phyloP scores from a whole-genome alignment of 2,329 filamentous ascomycete species.

The Fusarium gaditjirri region DNA sequence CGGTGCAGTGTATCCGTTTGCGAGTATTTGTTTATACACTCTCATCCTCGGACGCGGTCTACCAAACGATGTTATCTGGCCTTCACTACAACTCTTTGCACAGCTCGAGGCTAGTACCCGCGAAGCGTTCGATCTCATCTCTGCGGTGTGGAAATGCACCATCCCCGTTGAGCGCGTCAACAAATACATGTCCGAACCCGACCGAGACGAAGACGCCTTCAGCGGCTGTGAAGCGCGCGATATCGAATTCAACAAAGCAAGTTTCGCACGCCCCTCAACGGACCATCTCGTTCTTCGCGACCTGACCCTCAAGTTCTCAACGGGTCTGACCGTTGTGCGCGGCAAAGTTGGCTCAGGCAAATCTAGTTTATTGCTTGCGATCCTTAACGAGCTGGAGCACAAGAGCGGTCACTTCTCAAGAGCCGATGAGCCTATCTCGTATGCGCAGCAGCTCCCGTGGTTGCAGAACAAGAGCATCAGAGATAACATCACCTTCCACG shows the following conservation, averaged over 20 bases:
- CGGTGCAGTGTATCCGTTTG: conserved; percentile 80
- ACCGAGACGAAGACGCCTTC: conserved; percentile 68
- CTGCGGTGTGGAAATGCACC: conserved; percentile 81
- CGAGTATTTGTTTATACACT: conserved; percentile 85
- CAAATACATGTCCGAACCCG: conserved; percentile 85
- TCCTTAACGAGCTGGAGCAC: conserved; percentile 75
- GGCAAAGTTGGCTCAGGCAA: conserved; percentile 72
- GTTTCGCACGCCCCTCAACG: conserved; percentile 83
- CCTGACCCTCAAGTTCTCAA: conserved; percentile 58
- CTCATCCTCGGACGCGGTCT: conserved; percentile 73
- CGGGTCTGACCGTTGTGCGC: conserved; percentile 65
- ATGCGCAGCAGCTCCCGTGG: conserved; percentile 72
- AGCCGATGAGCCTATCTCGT: conserved; percentile 62
- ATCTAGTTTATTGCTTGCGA: conserved; percentile 67
- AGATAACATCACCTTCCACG: conserved; percentile 73
- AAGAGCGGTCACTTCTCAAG: conserved; percentile 60
- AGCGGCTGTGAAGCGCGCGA: conserved; percentile 49
- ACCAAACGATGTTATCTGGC: conserved; percentile 85
- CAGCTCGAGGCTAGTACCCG: conserved; percentile 79
- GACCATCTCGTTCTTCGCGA: conserved; percentile 61
- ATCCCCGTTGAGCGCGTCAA: conserved; percentile 86
- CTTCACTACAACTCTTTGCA: conserved; percentile 82
- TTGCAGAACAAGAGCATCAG: conserved; percentile 73
- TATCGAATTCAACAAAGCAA: conserved; percentile 70
- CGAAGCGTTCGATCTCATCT: conserved; percentile 80